These are phyloP conservation scores for Oxytropis ochrocephala DNA, from an alignment of 306 rosid genomes.

Conservation along the genomic window DNA sequence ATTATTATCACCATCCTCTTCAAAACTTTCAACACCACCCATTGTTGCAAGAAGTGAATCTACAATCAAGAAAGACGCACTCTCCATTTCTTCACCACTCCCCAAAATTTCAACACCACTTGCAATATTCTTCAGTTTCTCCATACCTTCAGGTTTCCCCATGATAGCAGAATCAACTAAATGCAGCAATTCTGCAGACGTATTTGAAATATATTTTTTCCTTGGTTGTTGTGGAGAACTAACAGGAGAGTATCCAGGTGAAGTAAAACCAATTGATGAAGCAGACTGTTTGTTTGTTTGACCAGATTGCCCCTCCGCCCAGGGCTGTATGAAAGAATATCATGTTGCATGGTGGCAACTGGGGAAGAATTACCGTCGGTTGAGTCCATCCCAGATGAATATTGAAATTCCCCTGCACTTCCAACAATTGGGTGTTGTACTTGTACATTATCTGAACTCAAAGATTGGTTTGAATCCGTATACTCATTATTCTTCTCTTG, in stretches of 20 bases:
- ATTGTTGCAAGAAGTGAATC: constrained; percentile 96
- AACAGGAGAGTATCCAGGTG: constrained; percentile 54
- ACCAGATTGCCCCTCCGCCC: constrained; percentile 38
- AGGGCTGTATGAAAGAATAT: constrained; percentile 35
- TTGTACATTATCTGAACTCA: constrained; percentile 45
- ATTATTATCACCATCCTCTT: constrained; percentile 81
- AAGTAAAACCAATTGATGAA: constrained; percentile 46
- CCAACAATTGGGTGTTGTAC: constrained; percentile 35
- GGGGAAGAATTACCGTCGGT: constrained; percentile 41
- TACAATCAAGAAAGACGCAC: constrained; percentile 62
- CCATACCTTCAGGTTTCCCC: constrained; percentile 94
- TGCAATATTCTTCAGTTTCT: constrained; percentile 83
- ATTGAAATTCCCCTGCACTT: constrained; percentile 40
- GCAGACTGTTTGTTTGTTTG: constrained; percentile 37
- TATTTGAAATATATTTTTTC: constrained; percentile 57
- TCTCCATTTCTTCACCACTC: constrained; percentile 65
- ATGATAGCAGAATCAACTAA: constrained; percentile 96
- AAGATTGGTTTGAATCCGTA: constrained; percentile 35
- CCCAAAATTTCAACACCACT: constrained; percentile 72
- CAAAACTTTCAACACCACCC: constrained; percentile 99
- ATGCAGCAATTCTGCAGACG: constrained; percentile 89
- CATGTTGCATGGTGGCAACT: constrained; percentile 38
- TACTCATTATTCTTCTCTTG: constrained; percentile 39
- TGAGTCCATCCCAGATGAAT: constrained; percentile 28
- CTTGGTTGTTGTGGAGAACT: constrained; percentile 55